phyloP scores from a whole-genome alignment of 1,284 basidiomycete species.

The Apiotrichum gamsii region DNA sequence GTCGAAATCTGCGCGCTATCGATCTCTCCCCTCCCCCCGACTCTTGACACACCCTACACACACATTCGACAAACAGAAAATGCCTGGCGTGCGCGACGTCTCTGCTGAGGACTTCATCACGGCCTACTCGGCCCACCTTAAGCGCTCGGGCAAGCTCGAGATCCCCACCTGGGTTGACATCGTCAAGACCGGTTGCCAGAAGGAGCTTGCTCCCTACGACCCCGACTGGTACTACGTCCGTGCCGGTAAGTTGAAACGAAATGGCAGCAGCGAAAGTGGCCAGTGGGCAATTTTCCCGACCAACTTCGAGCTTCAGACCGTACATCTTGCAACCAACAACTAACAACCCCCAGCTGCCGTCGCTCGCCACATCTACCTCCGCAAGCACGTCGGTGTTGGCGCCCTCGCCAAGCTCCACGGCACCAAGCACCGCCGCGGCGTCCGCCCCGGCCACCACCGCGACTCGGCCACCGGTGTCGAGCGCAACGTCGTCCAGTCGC shows the following conservation, averaged over 20 bases:
- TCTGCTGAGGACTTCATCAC: conserved; percentile 70
- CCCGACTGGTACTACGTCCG: conserved; percentile 99
- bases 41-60: too few relatives aligned
- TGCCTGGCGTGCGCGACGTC: conserved; percentile 90
- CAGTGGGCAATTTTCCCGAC: too few relatives aligned
- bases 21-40: too few relatives aligned
- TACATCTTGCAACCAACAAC: background rate
- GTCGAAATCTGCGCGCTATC: too few relatives aligned
- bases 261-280: background rate
- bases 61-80: conserved; percentile 49
- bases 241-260: conserved; percentile 62
- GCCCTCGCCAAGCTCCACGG: conserved; percentile 96
- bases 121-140: conserved; percentile 72
- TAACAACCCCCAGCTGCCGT: conserved; percentile 64
- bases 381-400: conserved; percentile 93
- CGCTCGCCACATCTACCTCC: conserved; percentile 99
- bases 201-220: conserved; percentile 98
- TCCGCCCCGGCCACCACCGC: conserved; percentile 91
- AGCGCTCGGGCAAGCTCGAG: conserved; percentile 71
- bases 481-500: conserved; percentile 86
- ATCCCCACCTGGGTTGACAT: conserved; percentile 98
- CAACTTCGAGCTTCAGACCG: too few relatives aligned
- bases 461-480: conserved; percentile 80
- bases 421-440: conserved; percentile 87
- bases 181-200: conserved; percentile 96